These are phyloP conservation scores for Epichloe uncinata DNA, from an alignment of 2,329 filamentous ascomycete species.

Conservation along the genomic window DNA sequence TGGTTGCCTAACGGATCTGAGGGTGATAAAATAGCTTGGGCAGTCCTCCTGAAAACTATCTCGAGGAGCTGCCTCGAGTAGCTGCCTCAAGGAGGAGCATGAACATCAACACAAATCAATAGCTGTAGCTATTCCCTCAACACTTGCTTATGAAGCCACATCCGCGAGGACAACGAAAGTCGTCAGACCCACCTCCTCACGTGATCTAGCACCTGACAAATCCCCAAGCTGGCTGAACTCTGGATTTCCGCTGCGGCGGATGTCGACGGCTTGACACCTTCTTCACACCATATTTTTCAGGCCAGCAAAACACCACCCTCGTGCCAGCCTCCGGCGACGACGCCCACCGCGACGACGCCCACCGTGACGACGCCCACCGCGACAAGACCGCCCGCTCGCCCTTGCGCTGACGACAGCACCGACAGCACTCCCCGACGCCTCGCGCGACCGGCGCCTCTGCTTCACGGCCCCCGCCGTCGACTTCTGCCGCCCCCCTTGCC, in stretches of 20 bases:
- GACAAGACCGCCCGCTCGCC: neutral
- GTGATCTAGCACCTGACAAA: neutral
- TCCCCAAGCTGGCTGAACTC: conserved; percentile 4
- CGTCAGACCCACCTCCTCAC: neutral
- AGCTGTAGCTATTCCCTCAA: too few relatives aligned
- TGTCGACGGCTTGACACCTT: conserved; percentile 8
- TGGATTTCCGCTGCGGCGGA: conserved; percentile 7
- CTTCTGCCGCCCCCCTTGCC: conserved; percentile 5
- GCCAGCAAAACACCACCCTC: conserved; percentile 10
- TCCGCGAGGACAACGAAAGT: neutral
- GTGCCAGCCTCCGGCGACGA: conserved; percentile 2
- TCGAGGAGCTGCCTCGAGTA: neutral
- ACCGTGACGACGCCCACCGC: neutral
- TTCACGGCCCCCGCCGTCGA: conserved; percentile 2
- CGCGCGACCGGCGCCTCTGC: conserved; percentile 5
- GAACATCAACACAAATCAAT: too few relatives aligned
- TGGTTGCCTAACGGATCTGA: neutral
- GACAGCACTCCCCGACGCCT: conserved; percentile 1
- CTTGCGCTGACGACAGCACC: neutral
- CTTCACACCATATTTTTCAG: conserved; percentile 16
- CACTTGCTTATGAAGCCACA: neutral
- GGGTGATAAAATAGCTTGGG: neutral
- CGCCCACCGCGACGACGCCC: neutral
- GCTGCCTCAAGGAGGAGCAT: neutral
- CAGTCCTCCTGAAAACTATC: neutral